Base-by-base conservation (phyloP, 2,329 filamentous ascomycete genomes). In the Akanthomyces lecanii region DNA sequence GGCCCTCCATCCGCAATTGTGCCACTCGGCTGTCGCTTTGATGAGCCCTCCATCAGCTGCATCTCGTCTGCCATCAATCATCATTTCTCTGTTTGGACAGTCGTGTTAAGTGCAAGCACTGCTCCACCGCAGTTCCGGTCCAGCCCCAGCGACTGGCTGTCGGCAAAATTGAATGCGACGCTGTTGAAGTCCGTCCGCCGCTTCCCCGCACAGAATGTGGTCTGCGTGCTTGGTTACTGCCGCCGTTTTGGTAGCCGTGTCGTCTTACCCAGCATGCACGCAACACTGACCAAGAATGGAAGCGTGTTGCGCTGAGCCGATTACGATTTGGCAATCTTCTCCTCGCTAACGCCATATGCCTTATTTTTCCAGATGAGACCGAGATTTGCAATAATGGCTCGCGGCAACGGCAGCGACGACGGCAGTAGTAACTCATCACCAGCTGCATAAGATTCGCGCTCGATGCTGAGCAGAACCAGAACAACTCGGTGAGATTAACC, bases 1-100 rank as follows among this genome's bases (percentile, higher is more conserved):
- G 18, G 16, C 16, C 40, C 38, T 57, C 42, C 42, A 33, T 18
- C 42, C 38, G 42, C 44, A 16, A 42, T 51, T 42, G 57, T 21
- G 33, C 38, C 47, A 52, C 47, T 28, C 47, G 57, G 47, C 25
- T 52, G 47, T 53, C 57, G 57, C 57, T n/a, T 44, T 33, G 44
- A 58, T n/a, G 44, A 50, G 33, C 33, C 44, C 51, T 25, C 3
- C 44, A 58, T 25, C 36, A 36, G 36, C 48, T 53, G 57, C 57
- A 61, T 25, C 36, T 21, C n/a, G 23, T 52, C 36, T 16, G 47
- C 23, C 36, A 52, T 44, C 25, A 25, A 44, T 28, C 57, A 44
- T 21, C 45, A 33, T 44, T 60, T n/a, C 48, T 61, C 8, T 52
- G 33, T 52, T 52, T 3, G 38, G 57, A 45, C 38, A 45, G 25